Percentiles rank a stretch among this genome's conserved stretches.
Evolutionary conservation across 768 basidiomycete species (phyloP).

Genomic region (Pleurotus djamor): DNA sequence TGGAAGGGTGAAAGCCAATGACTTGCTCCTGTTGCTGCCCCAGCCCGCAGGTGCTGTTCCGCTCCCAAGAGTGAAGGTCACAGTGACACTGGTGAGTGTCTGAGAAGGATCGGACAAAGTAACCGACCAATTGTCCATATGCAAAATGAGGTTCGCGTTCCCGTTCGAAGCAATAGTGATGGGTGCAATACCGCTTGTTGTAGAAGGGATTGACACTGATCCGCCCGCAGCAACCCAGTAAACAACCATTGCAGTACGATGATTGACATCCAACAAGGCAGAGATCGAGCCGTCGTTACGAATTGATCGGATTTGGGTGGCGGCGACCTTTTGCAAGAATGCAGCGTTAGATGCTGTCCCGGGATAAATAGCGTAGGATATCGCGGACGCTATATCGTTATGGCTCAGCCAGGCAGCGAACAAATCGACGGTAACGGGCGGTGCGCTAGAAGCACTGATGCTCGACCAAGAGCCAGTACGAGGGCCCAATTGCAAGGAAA

Average conservation of each 20-base stretch:
- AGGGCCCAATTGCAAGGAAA: constrained; percentile 23
- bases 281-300: constrained; percentile 32
- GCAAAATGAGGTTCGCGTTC: constrained; percentile 29
- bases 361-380: constrained; percentile 42
- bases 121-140: constrained; percentile 28
- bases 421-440: constrained; percentile 24
- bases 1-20: constrained; percentile 2
- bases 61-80: constrained; percentile 4
- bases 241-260: constrained; percentile 34
- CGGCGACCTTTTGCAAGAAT: constrained; percentile 22
- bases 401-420: constrained; percentile 40
- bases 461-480: constrained; percentile 28
- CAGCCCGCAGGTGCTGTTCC: background rate
- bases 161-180: constrained; percentile 30
- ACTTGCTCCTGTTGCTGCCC: background rate
- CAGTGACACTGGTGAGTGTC: constrained; percentile 17
- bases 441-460: constrained; percentile 26
- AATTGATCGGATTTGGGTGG: constrained; percentile 23
- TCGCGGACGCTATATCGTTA: constrained; percentile 15
- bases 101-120: constrained; percentile 51
- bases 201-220: constrained; percentile 28
- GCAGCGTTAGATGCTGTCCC: constrained; percentile 23
- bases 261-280: constrained; percentile 33
- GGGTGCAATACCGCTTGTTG: constrained; percentile 16
- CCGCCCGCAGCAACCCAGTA: constrained; percentile 42